These are phyloP conservation scores for Trametes coccinea DNA, from an alignment of 768 basidiomycete genomes.

Conservation along the genomic window DNA sequence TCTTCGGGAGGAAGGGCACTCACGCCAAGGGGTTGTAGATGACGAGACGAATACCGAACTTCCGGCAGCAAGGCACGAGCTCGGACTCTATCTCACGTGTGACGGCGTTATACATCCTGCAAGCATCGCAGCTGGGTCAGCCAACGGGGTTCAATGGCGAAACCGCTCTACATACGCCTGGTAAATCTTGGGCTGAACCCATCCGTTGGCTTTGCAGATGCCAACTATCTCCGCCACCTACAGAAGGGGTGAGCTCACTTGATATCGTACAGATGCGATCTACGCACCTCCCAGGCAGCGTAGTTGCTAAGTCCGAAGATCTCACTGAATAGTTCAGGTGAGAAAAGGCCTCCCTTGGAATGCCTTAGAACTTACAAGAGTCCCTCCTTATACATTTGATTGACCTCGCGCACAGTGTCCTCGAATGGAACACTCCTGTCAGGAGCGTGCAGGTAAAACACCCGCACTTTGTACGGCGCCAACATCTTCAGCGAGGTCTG, in stretches of 20 bases:
- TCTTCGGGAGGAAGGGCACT: constrained; percentile 9
- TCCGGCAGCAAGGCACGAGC: constrained; percentile 57
- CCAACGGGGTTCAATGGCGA: background rate
- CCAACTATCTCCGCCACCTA: constrained; percentile 59
- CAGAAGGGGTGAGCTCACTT: background rate
- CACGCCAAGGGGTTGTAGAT: constrained; percentile 58
- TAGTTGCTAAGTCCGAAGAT: constrained; percentile 67
- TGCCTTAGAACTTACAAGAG: constrained; percentile 44
- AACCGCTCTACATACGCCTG: constrained; percentile 42
- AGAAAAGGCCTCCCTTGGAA: background rate
- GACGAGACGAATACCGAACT: constrained; percentile 57
- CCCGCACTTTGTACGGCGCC: constrained; percentile 46
- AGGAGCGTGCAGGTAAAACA: constrained; percentile 62
- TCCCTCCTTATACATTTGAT: constrained; percentile 58
- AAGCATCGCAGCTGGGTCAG: background rate
- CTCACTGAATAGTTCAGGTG: constrained; percentile 37
- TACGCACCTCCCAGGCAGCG: constrained; percentile 51
- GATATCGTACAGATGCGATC: background rate
- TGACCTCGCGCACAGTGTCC: constrained; percentile 52
- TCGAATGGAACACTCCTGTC: constrained; percentile 59
- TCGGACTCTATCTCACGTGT: constrained; percentile 49
- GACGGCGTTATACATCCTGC: constrained; percentile 49
- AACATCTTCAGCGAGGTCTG: constrained; percentile 47
- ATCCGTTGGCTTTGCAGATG: constrained; percentile 56
- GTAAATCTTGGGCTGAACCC: constrained; percentile 56